Conservation (phyloP, 2,329 filamentous ascomycete genomes). For the Exophiala aquamarina region DNA sequence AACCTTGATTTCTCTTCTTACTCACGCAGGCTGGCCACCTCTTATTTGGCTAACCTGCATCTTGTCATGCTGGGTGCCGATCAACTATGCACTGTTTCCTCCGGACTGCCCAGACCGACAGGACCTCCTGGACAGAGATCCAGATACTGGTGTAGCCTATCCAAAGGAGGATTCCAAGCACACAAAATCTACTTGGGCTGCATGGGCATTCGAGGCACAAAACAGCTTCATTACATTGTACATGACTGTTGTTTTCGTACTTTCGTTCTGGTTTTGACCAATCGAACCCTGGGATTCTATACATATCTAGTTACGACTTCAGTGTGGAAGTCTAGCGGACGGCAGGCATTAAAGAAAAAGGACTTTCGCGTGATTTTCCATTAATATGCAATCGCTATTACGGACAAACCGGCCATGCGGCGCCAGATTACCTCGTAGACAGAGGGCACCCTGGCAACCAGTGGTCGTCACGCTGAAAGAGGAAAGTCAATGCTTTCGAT, state of each 20-base stretch:
- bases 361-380: too few relatives aligned
- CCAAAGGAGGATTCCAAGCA: conserved; percentile 26
- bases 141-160: conserved; percentile 43
- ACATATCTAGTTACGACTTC: too few relatives aligned
- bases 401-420: too few relatives aligned
- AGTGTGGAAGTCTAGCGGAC: too few relatives aligned
- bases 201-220: conserved; percentile 12
- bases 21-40: conserved; percentile 60
- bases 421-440: too few relatives aligned
- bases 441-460: too few relatives aligned
- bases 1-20: conserved; percentile 50
- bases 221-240: conserved; percentile 19
- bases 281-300: too few relatives aligned
- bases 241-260: conserved; percentile 13
- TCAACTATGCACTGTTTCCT: conserved; percentile 58
- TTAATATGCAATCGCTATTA: too few relatives aligned
- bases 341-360: too few relatives aligned
- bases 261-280: conserved; percentile 19
- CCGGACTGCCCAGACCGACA: conserved; percentile 55
- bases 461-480: too few relatives aligned
- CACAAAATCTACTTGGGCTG: conserved; percentile 9
- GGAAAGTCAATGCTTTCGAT: too few relatives aligned
- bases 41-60: conserved; percentile 53
- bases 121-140: conserved; percentile 52
- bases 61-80: conserved; percentile 52